Evolutionary conservation across 805 yeast species (phyloP).

Genomic region (Metschnikowia kunwiensis): DNA sequence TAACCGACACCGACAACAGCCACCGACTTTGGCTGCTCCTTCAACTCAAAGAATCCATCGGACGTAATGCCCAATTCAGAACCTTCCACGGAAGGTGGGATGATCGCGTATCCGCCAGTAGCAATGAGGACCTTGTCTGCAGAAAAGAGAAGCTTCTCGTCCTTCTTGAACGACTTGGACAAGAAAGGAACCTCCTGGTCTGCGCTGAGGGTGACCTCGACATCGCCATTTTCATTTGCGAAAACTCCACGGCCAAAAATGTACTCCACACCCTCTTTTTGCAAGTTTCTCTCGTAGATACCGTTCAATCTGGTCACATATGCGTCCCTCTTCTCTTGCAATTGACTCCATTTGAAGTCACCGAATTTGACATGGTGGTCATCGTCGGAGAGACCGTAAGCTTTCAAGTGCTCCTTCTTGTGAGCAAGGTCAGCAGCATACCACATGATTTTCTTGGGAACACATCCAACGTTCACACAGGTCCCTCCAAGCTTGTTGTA

Average conservation of each 20-base stretch:
- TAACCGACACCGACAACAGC: constrained; percentile 98
- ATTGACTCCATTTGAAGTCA: constrained; percentile 74
- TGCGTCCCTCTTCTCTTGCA: constrained; percentile 90
- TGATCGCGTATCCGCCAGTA: constrained; percentile 84
- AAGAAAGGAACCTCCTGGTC: constrained; percentile 40
- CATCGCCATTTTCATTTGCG: constrained; percentile 56
- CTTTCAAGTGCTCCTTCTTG: constrained; percentile 67
- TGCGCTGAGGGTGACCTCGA: constrained; percentile 61
- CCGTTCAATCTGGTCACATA: constrained; percentile 86
- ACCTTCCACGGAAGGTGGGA: constrained; percentile 73
- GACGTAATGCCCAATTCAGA: constrained; percentile 80
- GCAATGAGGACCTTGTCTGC: constrained; percentile 87
- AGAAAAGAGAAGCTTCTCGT: constrained; percentile 59
- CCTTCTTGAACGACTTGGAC: constrained; percentile 36
- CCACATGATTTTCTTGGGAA: constrained; percentile 99
- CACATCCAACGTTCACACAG: constrained; percentile 99
- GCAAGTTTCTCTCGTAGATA: constrained; percentile 83
- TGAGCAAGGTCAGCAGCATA: constrained; percentile 88
- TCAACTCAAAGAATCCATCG: constrained; percentile 85
- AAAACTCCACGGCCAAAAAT: constrained; percentile 86
- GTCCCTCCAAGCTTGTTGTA: constrained; percentile 83
- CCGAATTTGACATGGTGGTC: constrained; percentile 46
- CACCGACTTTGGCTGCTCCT: constrained; percentile 82
- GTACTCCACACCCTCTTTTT: constrained; percentile 84
- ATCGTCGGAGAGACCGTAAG: constrained; percentile 74